phyloP scores from a whole-genome alignment of 2,329 filamentous ascomycete genomes.

The Cytospora leucostoma region DNA sequence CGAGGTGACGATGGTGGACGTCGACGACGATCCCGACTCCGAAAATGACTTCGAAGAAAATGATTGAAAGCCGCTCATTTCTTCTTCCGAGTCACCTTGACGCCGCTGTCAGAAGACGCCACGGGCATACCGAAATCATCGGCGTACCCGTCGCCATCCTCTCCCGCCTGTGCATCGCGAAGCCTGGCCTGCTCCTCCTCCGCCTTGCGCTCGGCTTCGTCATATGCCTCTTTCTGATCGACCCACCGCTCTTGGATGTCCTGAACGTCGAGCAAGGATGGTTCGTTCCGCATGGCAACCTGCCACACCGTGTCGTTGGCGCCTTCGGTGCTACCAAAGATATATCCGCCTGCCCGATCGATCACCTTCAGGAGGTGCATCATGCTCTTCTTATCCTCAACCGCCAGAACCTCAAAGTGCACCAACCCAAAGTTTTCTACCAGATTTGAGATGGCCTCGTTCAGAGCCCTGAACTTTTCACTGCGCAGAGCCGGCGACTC shows the following conservation, averaged over 20 bases:
- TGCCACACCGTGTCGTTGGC: slow-evolving; percentile 98
- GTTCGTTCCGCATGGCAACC: slow-evolving; percentile 81
- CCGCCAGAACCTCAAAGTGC: slow-evolving; percentile 87
- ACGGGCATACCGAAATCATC: slow-evolving; percentile 49
- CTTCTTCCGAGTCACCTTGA: slow-evolving; percentile 70
- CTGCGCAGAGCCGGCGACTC: slow-evolving; percentile 72
- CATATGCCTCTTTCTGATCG: slow-evolving; percentile 84
- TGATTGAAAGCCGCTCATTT: slow-evolving; percentile 45
- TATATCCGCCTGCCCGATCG: slow-evolving; percentile 89
- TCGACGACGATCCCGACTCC: slow-evolving; percentile 48
- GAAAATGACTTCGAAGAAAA: slow-evolving; percentile 50
- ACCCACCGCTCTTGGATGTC: slow-evolving; percentile 97
- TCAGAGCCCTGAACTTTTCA: slow-evolving; percentile 80
- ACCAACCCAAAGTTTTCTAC: slow-evolving; percentile 91
- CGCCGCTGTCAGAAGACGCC: slow-evolving; percentile 60
- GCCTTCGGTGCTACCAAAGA: slow-evolving; percentile 86
- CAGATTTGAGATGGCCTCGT: slow-evolving; percentile 81
- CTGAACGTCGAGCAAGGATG: slow-evolving; percentile 73
- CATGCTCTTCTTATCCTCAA: slow-evolving; percentile 97
- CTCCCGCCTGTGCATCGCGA: slow-evolving; percentile 39
- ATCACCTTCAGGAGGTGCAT: slow-evolving; percentile 87
- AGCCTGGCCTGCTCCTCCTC: slow-evolving; percentile 73
- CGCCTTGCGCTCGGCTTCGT: slow-evolving; percentile 73
- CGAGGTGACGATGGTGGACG: slow-evolving; percentile 44
- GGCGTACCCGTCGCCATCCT: slow-evolving; percentile 33